A percentile compares a stretch with the other conserved stretches of the same genome.
These are phyloP conservation scores for Candida pseudoglaebosa DNA, from an alignment of 805 yeast species.

Conservation along the genomic window DNA sequence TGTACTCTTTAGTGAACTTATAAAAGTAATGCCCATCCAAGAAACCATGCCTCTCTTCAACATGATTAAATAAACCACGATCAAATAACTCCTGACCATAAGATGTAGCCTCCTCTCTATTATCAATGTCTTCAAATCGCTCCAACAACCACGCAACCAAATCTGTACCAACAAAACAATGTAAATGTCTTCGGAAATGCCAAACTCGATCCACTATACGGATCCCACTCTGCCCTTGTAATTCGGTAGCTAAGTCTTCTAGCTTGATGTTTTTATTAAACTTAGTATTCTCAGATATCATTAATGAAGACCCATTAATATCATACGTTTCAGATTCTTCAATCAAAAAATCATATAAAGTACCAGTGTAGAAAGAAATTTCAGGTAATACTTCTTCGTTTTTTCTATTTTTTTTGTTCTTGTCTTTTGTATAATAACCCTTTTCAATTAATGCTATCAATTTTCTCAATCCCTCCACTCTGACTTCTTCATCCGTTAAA, in stretches of 20 bases:
- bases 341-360: constrained; percentile 59
- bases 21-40: constrained; percentile 93
- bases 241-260: constrained; percentile 52
- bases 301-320: constrained; percentile 32
- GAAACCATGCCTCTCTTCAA: constrained; percentile 76
- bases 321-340: constrained; percentile 43
- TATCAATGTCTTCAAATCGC: constrained; percentile 71
- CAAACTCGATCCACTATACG: constrained; percentile 75
- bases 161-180: constrained; percentile 83
- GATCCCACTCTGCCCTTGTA: constrained; percentile 63
- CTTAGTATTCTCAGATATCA: constrained; percentile 30
- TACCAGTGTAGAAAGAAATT: constrained; percentile 83
- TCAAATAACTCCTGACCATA: constrained; percentile 80
- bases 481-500: constrained; percentile 76
- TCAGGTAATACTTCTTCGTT: constrained; percentile 62
- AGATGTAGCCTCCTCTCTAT: constrained; percentile 76
- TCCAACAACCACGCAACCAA: constrained; percentile 82
- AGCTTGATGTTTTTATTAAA: constrained; percentile 50
- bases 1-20: constrained; percentile 55
- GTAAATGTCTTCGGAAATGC: constrained; percentile 79
- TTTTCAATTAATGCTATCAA: constrained; percentile 61
- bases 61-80: constrained; percentile 71
- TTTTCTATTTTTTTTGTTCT: constrained; percentile 27
- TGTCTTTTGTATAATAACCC: constrained; percentile 37
- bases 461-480: constrained; percentile 84